A percentile compares a stretch with the other conserved stretches of the same genome.
Evolutionary conservation across 2,329 filamentous ascomycete species (phyloP).

Genomic region (Diaporthe australafricana): DNA sequence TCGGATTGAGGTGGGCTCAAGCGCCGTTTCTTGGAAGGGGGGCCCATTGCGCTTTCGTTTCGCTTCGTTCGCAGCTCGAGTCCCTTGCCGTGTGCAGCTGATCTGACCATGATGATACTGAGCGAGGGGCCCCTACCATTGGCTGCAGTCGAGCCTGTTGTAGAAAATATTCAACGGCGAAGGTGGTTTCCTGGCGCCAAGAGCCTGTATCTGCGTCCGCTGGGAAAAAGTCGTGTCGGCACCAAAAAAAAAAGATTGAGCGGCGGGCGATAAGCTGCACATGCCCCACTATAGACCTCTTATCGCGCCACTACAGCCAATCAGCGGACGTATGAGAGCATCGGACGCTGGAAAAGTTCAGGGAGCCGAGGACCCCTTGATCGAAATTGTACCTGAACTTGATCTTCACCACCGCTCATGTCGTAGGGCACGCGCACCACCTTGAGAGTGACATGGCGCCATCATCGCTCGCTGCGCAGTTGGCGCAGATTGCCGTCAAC

Average conservation of each 20-base stretch:
- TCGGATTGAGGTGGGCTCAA: conserved; percentile 64
- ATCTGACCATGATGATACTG: not conserved
- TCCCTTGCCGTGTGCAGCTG: not conserved
- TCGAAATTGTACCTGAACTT: conserved; percentile 12
- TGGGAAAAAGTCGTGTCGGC: not conserved
- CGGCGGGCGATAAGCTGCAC: conserved; percentile 5
- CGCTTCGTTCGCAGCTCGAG: not conserved
- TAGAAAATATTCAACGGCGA: not conserved
- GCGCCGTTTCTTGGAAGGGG: conserved; percentile 68
- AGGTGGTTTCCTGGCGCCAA: not conserved
- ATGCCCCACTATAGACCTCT: conserved; percentile 7
- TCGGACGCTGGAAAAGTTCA: conserved; percentile 16
- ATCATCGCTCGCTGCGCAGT: conserved; percentile 87
- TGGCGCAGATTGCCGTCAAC: conserved; percentile 90
- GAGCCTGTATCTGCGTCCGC: not conserved
- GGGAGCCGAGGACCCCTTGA: conserved; percentile 16
- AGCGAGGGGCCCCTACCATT: too few relatives aligned
- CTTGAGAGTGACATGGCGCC: conserved; percentile 32
- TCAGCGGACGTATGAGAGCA: not conserved
- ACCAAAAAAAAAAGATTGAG: conserved; percentile 22
- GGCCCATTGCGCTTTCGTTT: conserved; percentile 55
- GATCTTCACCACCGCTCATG: conserved; percentile 17
- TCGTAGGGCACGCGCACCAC: conserved; percentile 27
- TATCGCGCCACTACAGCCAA: conserved; percentile 5
- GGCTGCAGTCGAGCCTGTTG: not conserved